Base-by-base conservation (phyloP, 73 alveolate genomes). In the Paramecium tetraurelia region DNA sequence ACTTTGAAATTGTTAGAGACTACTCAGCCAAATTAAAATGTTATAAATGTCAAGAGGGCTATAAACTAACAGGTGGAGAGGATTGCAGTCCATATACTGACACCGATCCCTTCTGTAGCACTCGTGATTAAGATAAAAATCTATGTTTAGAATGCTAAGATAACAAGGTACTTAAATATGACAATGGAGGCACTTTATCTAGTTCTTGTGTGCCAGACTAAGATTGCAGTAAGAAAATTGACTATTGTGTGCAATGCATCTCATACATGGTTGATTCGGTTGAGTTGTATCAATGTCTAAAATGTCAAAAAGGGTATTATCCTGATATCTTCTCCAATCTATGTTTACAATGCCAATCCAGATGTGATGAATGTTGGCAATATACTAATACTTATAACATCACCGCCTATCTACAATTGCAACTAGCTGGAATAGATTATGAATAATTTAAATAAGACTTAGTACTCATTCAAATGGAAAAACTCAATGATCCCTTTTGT, bases 321-420 rank as follows among this genome's bases (percentile, higher is more conserved):
- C 90, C 90, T 38, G 90, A 80, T 48, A 44, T 80, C 24, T 41
- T 80, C 8, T 7, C 63, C 4, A 36, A 63, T 16, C 36, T 80
- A 22, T 80, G 90, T 46, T 1, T 80, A 43, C 14, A 41, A 80
- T 80, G 90, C 46, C 29, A 11, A 18, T 21, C 44, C 21, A 80
- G 31, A 10, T 80, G 90, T 44, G 43, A 80, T 31, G 33, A 41
- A 80, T 80, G 90, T 41, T 80, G 90, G 90, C 33, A 80, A 48
- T 80, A 80, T 43, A 80, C 90, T 44, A 24, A 44, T 31, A 80
- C 77, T 80, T 80, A 80, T 24, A 80, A 80, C 46, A 44, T 80
- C 0, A n/a, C 90, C 11, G 77, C 48, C 10, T 80, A 80, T 80
- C 12, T 80, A 9, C 24, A 22, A 43, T 80, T 31, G n/a, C 18